Conservation (phyloP, 2,329 filamentous ascomycete genomes). For the Diaporthe velutina region DNA sequence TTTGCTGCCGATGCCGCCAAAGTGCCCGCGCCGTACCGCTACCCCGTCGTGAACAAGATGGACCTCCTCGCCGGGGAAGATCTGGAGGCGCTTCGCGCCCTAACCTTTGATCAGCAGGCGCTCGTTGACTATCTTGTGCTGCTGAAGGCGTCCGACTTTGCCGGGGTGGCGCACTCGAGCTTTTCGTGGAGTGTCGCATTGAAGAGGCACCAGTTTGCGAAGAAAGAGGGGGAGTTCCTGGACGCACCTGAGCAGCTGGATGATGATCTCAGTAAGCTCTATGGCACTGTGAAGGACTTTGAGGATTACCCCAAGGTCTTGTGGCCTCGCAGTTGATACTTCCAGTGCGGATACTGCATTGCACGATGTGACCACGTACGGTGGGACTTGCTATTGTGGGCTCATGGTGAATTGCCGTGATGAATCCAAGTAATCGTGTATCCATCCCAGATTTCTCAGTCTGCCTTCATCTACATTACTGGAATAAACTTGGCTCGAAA, state of each 20-base stretch:
- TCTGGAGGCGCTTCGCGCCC: background rate
- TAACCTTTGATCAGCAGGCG: conserved; percentile 27
- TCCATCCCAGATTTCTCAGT: no score
- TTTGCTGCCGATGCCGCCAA: conserved; percentile 11
- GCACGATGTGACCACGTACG: no score
- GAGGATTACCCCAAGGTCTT: conserved; percentile 1
- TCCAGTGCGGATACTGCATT: no score
- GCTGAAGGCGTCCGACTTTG: conserved; percentile 30
- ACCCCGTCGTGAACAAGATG: conserved; percentile 12
- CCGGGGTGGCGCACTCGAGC: conserved; percentile 31
- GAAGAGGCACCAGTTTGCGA: conserved; percentile 15
- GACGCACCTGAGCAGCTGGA: conserved; percentile 22
- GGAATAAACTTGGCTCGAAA: no score
- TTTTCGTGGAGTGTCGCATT: conserved; percentile 32
- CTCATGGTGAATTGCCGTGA: no score
- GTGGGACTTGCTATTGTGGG: no score
- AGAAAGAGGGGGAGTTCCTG: background rate
- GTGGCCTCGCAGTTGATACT: conserved; percentile 13
- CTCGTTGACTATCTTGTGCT: conserved; percentile 29
- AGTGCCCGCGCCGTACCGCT: background rate
- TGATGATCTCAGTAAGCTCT: conserved; percentile 13
- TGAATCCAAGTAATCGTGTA: no score
- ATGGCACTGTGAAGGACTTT: conserved; percentile 26
- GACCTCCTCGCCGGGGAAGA: background rate
- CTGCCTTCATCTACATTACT: no score